Percentiles rank a stretch among this genome's conserved stretches.
Evolutionary conservation across 2,329 filamentous ascomycete species (phyloP).

Genomic region (Cercospora sojina): DNA sequence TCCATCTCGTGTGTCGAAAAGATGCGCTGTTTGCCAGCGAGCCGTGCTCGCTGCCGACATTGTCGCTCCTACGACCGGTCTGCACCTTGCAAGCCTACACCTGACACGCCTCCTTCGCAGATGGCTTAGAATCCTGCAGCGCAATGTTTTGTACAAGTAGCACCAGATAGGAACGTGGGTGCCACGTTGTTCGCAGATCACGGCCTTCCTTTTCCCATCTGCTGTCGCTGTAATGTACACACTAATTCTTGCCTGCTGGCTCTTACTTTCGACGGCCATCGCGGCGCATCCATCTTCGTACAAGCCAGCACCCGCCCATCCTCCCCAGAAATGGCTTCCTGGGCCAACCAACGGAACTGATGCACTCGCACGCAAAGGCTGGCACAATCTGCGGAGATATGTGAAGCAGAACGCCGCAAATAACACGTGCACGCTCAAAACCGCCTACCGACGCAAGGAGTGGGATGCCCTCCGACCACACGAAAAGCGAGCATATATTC

Average conservation of each 20-base stretch:
- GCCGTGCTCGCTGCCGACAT: background rate
- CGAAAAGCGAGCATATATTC: slow-evolving; percentile 35
- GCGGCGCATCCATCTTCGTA: background rate
- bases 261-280: background rate
- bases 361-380: background rate
- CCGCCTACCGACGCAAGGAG: slow-evolving; percentile 44
- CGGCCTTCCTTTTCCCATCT: background rate
- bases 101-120: background rate
- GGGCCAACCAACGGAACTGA: background rate
- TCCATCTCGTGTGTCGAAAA: background rate
- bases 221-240: background rate
- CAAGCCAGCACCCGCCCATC: background rate
- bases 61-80: background rate
- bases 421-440: slow-evolving; percentile 31
- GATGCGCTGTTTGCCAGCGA: background rate
- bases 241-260: background rate
- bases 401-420: background rate
- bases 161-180: background rate
- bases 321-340: background rate
- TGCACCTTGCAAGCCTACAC: background rate
- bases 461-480: slow-evolving; percentile 38
- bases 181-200: background rate
- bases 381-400: background rate
- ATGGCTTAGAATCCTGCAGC: background rate
- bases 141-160: background rate